Base-by-base conservation (phyloP, 2,329 filamentous ascomycete genomes). In the Diaporthe sp. region DNA sequence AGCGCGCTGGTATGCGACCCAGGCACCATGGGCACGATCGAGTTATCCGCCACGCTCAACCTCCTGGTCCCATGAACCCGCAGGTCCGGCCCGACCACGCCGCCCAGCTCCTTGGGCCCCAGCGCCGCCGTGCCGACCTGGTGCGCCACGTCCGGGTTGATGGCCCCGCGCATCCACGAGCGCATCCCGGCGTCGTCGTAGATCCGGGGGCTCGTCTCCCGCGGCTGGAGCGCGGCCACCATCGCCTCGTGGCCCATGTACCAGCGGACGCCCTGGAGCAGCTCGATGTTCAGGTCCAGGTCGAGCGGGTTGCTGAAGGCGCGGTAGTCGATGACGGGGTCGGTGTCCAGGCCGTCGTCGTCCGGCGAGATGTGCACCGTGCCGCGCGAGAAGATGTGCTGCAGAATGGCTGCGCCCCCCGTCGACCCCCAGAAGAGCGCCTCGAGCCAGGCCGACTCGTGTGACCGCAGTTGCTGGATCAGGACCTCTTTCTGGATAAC, bases 291-390 rank as follows among this genome's bases (percentile, higher is more conserved):
- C 44, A 85, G 78, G 66, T 82, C 82, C 15, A 81, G 73, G 71
- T 85, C 84, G 7, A 85, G 75, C 0, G 83, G 83, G 72, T 85
- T 86, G 30, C 77, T 81, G 1, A 84, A 81, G 2, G 82, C 81
- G 10, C 83, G 79, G 73, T 84, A 84, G 77, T 86, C 84, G 6
- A 86, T 81, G 1, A 83, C 59, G 0, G 84, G 84, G 53, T 82
- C 80, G 3, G 77, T 78, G 19, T 77, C 74, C 9, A 68, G 63
- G 65, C 80, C 80, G 4, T 85, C 82, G 72, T 85, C 79, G 73
- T 82, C 53, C 73, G 86, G 77, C 76, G 82, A 75, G 35, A 63
- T 73, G 58, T 47, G 71, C 15, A 70, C 56, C 10, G 63, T 61
- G 44, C 71, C 71, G 13, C 53, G 71, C 13, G 53, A 73, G 71